Base-by-base conservation (phyloP, 495 filamentous ascomycete species). In the Cercophora samala region DNA sequence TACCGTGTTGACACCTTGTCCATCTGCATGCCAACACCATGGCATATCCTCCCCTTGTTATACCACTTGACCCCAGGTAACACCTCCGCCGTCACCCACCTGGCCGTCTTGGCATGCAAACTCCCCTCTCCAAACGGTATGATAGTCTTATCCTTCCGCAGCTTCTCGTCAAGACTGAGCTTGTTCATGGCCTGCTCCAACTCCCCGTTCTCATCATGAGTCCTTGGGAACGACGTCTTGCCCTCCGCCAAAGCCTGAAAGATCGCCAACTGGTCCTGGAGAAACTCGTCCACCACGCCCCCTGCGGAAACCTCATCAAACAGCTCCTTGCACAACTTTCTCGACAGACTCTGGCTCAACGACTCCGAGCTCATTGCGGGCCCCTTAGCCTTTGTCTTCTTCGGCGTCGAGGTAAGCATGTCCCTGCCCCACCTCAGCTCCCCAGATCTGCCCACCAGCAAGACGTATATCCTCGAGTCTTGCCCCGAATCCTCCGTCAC, bases 261-360 rank as follows among this genome's bases (percentile, higher is more conserved):
- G 3, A 95, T 82, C 1, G 93, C 86, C 60, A 96, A 70, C 71
- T 96, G 93, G 76, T 96, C 93, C 74, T 91, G 85, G 73, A 93
- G 85, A 70, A 87, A 80, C 72, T 86, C 84, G 74, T 96, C 92
- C 8, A 93, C 86, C 23, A 80, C 81, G 5, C 84, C 85, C 0
- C 82, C 83, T 54, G 78, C 74, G 9, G 72, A 67, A 5, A 91
- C 72, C 70, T 93, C 90, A 4, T 76, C 72, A 26, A 84, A 77
- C 37, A 95, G 80, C 18, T 85, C 81, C 58, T 78, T 79, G n/a
- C 87, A 80, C 23, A 91, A 85, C 42, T 75, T 77, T 26, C 76
- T 67, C 23, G 82, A 75, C n/a, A 86, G 74, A 58, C 76, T 74
- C 22, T 70, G 68, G 56, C 73, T 75, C 52, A 82, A 51, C 5